Evolutionary conservation across 352 stramenopile species (phyloP).

Genomic region (Globisporangium yorkense): DNA sequence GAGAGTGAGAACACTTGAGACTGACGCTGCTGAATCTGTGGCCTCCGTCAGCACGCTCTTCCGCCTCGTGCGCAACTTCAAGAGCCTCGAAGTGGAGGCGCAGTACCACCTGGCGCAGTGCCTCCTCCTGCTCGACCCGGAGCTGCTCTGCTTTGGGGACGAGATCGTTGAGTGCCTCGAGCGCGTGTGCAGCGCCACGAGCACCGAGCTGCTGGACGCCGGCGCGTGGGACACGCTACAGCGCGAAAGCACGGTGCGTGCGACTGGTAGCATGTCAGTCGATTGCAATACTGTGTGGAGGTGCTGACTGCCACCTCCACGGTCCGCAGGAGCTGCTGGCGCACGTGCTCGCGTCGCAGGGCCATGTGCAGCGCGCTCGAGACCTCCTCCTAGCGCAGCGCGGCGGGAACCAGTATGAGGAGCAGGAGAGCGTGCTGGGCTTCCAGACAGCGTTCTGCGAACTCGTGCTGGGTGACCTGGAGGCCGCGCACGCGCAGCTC

Average conservation of each 20-base stretch:
- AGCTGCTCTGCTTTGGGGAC: constrained; percentile 16
- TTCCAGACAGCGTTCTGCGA: constrained; percentile 33
- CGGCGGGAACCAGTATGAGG: constrained; percentile 9
- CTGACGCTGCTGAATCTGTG: not conserved
- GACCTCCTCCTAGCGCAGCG: not conserved
- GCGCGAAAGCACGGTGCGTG: constrained; percentile 24
- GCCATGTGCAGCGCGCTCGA: constrained; percentile 17
- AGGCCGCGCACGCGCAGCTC: constrained; percentile 7
- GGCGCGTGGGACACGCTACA: constrained; percentile 15
- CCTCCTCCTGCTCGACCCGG: constrained; percentile 28
- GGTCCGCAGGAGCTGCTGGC: constrained; percentile 33
- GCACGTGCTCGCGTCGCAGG: constrained; percentile 26
- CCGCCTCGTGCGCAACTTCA: constrained; percentile 15
- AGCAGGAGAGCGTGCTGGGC: constrained; percentile 15
- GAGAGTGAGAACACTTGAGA: not conserved
- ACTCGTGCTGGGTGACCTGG: constrained; percentile 13
- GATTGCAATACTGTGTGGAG: not conserved
- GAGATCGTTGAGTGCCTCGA: constrained; percentile 29
- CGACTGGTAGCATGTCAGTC: not conserved
- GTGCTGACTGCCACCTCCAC: not conserved
- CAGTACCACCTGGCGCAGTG: constrained; percentile 42
- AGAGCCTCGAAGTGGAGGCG: constrained; percentile 22
- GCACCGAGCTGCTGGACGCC: constrained; percentile 10
- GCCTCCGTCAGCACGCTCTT: constrained; percentile 18
- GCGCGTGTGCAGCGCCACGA: constrained; percentile 11